Evolutionary conservation across 140 eudicot genomes (phyloP), one percentile per base, ranked within the genome.

Genomic region (Anethum foeniculum): DNA sequence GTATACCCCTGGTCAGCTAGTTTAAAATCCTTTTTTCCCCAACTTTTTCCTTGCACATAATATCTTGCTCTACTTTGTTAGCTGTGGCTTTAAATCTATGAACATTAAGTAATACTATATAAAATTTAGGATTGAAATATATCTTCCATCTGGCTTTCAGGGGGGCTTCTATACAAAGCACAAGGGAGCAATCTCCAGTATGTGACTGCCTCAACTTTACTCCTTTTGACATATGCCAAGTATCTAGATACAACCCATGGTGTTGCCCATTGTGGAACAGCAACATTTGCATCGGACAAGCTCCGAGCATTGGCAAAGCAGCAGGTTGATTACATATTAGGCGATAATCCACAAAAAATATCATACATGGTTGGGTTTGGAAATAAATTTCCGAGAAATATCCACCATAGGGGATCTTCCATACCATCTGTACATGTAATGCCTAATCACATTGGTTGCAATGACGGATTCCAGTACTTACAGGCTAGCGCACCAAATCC

Each of bases 341-440:
- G 99, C 0, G 85, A 92, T 18, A 94, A 94, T 76, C 99, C 97
- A 1, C 82, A 64, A 74, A 90, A 82, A 62, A 92, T 88, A 91
- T 94, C 99, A 1, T 94, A 94, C 71, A 94, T 94, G 97, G 97
- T 94, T 0, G 99, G 99, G 19, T 94, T 94, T 75, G 97, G 99
- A 10, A 69, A 83, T 15, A 92, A 62, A 73, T 94, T 90, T 69
- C 99, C 99, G 1, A 83, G 65, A 38, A 90, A 72, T 1, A 38
- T 94, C 52, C 99, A 94, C 83, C 99, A 94, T 64, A 83, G 99
- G 60, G 99, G 97, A 32, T 90, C 96, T 10, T 94, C 99, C 23
- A 51, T 94, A 27, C 99, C 99, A 23, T 94, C 99, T 0, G 78
- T 90, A 4, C 85, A 69, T 71, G 83, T 80, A 43, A 89, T 89